These are phyloP conservation scores for Entomortierella chlamydospora DNA, from an alignment of 192 early-diverging fungal genomes.

Conservation along the genomic window DNA sequence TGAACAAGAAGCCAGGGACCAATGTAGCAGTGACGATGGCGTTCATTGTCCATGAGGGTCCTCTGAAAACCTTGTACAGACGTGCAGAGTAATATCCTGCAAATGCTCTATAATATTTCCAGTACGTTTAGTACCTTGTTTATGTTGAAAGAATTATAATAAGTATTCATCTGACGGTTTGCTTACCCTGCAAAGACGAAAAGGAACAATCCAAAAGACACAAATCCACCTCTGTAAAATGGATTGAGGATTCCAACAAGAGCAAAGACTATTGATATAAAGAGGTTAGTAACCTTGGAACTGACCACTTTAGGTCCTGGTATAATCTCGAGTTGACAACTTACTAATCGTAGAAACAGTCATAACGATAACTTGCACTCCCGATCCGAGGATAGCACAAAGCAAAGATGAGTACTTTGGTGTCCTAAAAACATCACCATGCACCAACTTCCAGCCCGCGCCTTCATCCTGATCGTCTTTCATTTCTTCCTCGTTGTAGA, in stretches of 20 bases:
- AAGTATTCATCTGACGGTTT: neutral
- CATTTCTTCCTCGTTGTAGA: slow-evolving; percentile 60
- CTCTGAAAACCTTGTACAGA: slow-evolving; percentile 77
- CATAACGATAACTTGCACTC: slow-evolving; percentile 75
- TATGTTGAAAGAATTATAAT: too few species aligned
- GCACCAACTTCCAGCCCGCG: slow-evolving; percentile 81
- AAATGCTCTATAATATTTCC: slow-evolving; percentile 40
- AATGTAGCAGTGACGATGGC: slow-evolving; percentile 69
- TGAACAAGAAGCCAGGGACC: slow-evolving; percentile 70
- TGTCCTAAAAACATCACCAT: slow-evolving; percentile 82
- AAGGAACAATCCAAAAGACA: slow-evolving; percentile 65
- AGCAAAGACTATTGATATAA: slow-evolving; percentile 57
- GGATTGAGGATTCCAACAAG: slow-evolving; percentile 71
- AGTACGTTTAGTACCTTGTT: neutral
- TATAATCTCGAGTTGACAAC: too few species aligned
- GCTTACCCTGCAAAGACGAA: slow-evolving; percentile 66
- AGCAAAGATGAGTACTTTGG: slow-evolving; percentile 72
- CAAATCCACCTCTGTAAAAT: slow-evolving; percentile 72
- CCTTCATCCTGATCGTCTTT: slow-evolving; percentile 77
- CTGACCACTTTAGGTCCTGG: too few species aligned
- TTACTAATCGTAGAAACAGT: slow-evolving; percentile 59
- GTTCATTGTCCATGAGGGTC: slow-evolving; percentile 77
- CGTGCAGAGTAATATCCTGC: slow-evolving; percentile 79
- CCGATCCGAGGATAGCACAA: slow-evolving; percentile 78
- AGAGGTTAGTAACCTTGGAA: neutral